Percentiles rank a stretch among this genome's conserved stretches.
phyloP scores from a whole-genome alignment of 495 filamentous ascomycete genomes.

The Chaetomidium leptoderma region DNA sequence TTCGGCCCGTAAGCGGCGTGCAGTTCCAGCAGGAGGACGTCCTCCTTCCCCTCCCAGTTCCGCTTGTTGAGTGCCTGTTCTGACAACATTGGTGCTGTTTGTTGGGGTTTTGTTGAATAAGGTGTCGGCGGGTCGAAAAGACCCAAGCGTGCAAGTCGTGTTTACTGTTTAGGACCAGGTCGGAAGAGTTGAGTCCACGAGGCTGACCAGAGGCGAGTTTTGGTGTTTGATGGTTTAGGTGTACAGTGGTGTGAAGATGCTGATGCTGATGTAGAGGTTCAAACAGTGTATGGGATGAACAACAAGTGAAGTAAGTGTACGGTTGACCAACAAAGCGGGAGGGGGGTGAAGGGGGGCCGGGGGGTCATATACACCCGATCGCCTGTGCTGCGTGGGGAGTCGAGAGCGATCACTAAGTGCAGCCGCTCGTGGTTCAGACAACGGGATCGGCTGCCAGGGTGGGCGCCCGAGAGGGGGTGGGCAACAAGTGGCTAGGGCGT shows the following conservation, averaged over 20 bases:
- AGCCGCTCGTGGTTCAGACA: background rate
- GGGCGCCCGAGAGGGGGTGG: conserved; percentile 5
- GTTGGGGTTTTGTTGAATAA: background rate
- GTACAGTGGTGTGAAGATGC: background rate
- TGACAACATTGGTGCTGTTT: conserved; percentile 8
- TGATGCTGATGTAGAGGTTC: background rate
- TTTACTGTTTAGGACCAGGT: no score
- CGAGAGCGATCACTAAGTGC: background rate
- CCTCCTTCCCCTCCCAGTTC: conserved; percentile 15
- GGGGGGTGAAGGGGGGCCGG: background rate
- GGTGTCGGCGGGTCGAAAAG: background rate
- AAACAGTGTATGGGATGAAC: background rate
- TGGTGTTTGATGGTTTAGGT: background rate
- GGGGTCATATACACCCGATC: conserved; percentile 3
- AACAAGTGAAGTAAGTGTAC: no score
- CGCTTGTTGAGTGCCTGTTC: conserved; percentile 15
- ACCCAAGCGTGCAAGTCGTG: background rate
- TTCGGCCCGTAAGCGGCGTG: conserved; percentile 44
- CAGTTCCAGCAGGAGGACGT: conserved; percentile 10
- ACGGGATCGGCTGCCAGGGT: conserved; percentile 4
- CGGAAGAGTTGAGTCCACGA: background rate
- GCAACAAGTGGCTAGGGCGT: background rate
- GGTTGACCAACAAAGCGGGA: background rate
- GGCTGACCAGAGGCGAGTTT: background rate
- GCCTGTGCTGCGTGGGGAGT: conserved; percentile 3